phyloP scores from a whole-genome alignment of 106 monocot genomes.

The Vanilla planifolia region DNA sequence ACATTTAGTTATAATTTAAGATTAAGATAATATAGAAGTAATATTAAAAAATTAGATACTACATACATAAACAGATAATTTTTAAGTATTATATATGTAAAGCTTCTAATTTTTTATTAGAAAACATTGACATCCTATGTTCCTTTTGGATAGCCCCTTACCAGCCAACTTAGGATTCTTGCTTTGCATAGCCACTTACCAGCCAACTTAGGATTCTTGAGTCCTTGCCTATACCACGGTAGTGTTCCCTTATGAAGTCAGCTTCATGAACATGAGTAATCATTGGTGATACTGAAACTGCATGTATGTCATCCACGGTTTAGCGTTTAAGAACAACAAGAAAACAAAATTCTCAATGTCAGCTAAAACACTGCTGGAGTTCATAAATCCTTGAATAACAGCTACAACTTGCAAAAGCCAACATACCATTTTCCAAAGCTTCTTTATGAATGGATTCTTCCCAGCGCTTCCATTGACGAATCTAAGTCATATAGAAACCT shows the following conservation, averaged over 20 bases:
- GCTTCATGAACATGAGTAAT: slow-evolving; percentile 39
- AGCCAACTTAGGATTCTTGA: slow-evolving; percentile 45
- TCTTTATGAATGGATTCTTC: slow-evolving; percentile 48
- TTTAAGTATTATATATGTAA: too few species aligned
- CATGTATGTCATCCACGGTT: slow-evolving; percentile 3
- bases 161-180: too few species aligned
- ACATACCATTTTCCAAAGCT: slow-evolving; percentile 23
- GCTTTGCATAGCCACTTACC: slow-evolving; percentile 40
- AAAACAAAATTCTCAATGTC: background rate
- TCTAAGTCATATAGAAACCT: slow-evolving; percentile 23
- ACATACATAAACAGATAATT: too few species aligned
- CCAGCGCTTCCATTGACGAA: slow-evolving; percentile 56
- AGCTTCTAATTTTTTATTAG: too few species aligned
- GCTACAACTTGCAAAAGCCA: background rate
- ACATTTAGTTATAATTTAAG: too few species aligned
- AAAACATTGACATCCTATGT: too few species aligned
- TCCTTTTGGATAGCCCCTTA: too few species aligned
- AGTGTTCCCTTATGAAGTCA: slow-evolving; percentile 54
- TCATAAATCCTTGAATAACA: background rate
- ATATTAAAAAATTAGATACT: too few species aligned
- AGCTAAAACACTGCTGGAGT: background rate
- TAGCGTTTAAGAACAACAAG: background rate
- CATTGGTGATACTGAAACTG: slow-evolving; percentile 19
- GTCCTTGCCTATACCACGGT: slow-evolving; percentile 37
- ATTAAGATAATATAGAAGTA: too few species aligned